Base-by-base conservation (phyloP, 306 rosid genomes). In the Glycyrrhiza uralensis region DNA sequence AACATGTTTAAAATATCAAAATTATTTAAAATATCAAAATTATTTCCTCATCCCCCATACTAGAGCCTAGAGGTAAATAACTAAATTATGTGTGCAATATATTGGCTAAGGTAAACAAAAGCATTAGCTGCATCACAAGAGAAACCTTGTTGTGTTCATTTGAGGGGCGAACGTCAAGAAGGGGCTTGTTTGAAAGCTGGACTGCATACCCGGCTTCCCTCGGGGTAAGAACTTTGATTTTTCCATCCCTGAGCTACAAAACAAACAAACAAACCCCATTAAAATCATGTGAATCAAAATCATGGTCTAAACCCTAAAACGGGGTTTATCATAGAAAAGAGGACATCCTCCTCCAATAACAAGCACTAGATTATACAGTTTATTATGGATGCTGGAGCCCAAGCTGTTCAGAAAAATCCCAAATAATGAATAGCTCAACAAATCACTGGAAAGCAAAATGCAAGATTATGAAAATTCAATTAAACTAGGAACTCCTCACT, bases 121-220 rank as follows among this genome's bases (percentile, higher is more conserved):
- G 36, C 14, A 28, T 58, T 28, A 33, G 32, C 8, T 42, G 49
- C 29, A 41, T 46, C 7, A 18, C 63, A 32, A 52, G 79, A 52
- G 46, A 74, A 78, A 83, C 99, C 99, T 89, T 94, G 42, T 80
- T 36, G 81, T 78, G 95, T 59, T 94, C 99, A 69, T 80, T 83
- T 6, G 99, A 83, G 51, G 97, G 99, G 36, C 93, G 97, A 59
- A 91, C 97, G 86, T 94, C 97, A 39, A 94, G 93, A 74, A 94
- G 83, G 79, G 95, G 84, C 79, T 87, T 89, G 87, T 85, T 87
- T 47, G 96, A 89, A 77, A 94, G 97, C 76, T 89, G 97, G 84
- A 87, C 84, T 32, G 99, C 96, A 74, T 89, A 94, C 18, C 96
- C 99, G 68, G 96, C 92, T 89, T 91, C 97, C 81, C 85, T 87